These are phyloP conservation scores for Euphorbia pulcherrima DNA, from an alignment of 345 rosid genomes.

Conservation along the genomic window DNA sequence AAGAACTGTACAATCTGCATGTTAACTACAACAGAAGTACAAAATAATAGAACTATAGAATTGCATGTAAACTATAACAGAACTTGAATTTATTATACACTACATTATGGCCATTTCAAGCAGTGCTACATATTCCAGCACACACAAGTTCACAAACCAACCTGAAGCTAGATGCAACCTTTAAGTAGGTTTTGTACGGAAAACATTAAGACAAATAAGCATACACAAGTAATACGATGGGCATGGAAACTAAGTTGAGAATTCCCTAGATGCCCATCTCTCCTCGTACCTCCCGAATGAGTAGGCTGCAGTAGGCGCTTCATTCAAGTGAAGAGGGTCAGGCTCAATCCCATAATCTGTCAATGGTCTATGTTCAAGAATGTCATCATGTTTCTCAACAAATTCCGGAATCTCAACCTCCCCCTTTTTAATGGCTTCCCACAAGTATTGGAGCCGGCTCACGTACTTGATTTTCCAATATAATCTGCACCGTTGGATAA, in stretches of 20 bases:
- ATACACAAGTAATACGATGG: not conserved
- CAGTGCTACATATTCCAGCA: not conserved
- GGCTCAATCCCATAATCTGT: conserved; percentile 95
- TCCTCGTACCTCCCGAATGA: conserved; percentile 60
- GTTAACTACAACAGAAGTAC: no score
- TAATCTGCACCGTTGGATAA: conserved; percentile 36
- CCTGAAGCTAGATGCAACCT: not conserved
- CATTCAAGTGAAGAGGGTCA: conserved; percentile 58
- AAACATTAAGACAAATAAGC: not conserved
- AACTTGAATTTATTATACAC: no score
- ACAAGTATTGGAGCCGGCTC: conserved; percentile 81
- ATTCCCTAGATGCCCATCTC: conserved; percentile 61
- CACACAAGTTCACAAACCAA: not conserved
- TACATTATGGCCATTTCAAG: conserved; percentile 1
- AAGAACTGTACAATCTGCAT: no score
- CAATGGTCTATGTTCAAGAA: conserved; percentile 85
- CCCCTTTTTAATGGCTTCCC: conserved; percentile 77
- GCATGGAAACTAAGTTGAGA: conserved; percentile 20
- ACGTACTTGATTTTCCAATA: conserved; percentile 90
- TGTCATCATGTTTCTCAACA: conserved; percentile 62
- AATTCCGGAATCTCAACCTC: conserved; percentile 86
- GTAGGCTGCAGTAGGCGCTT: conserved; percentile 47
- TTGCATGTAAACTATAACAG: no score
- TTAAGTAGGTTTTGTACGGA: not conserved
- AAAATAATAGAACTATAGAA: no score